Conservation (phyloP, 768 basidiomycete species). For the Cystofilobasidium ferigula region DNA sequence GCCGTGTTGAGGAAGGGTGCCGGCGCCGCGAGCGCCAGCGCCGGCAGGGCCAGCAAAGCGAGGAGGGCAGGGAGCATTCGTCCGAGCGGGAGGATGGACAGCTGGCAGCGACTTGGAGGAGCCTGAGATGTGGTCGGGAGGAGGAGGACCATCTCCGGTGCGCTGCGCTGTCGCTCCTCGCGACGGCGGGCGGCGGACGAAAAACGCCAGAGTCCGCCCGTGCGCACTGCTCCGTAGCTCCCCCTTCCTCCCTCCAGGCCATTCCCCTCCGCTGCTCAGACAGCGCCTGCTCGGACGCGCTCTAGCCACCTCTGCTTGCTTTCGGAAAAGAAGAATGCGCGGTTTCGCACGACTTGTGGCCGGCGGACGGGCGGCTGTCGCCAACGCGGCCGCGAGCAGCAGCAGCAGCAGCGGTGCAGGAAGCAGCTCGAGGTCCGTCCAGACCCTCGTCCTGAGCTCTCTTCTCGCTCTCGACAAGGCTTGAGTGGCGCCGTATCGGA, state of each 20-base stretch:
- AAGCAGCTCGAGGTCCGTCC: slow-evolving; percentile 1
- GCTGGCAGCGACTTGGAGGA: neutral
- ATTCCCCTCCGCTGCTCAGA: too few species aligned
- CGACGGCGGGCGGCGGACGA: too few species aligned
- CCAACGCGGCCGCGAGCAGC: neutral
- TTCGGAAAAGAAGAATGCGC: neutral
- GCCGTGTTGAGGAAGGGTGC: slow-evolving; percentile 46
- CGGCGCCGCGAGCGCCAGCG: neutral
- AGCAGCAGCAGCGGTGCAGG: neutral
- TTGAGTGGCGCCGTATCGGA: neutral
- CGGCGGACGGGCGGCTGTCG: neutral
- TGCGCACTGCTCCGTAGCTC: too few species aligned
- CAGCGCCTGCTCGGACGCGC: too few species aligned
- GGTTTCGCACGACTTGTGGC: neutral
- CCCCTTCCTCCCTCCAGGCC: neutral
- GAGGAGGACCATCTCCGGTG: neutral
- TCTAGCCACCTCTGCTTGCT: neutral
- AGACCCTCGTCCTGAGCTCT: neutral
- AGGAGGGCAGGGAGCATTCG: neutral
- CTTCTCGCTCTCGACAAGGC: neutral
- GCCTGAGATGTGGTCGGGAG: neutral
- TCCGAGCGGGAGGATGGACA: neutral
- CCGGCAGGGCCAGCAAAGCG: neutral
- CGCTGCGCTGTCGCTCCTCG: too few species aligned
- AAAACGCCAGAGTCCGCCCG: too few species aligned